These are phyloP conservation scores for Ceratocystis diversiconidia DNA, from an alignment of 2,329 filamentous ascomycete species.

Conservation along the genomic window DNA sequence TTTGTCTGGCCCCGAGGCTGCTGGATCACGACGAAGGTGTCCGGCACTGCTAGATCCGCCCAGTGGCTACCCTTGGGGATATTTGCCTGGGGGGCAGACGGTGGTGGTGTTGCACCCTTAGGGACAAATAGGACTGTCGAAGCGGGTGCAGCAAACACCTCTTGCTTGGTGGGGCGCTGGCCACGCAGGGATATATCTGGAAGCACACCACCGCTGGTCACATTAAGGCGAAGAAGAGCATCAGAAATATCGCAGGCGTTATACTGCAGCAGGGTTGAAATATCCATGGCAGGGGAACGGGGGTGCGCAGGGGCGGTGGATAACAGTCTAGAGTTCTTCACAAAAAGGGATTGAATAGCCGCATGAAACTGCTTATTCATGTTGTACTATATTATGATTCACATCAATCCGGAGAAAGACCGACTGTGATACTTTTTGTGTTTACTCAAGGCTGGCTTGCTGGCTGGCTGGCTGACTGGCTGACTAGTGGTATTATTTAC, in stretches of 20 bases:
- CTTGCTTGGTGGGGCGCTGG: neutral
- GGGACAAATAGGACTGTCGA: slow-evolving; percentile 50
- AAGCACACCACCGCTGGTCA: slow-evolving; percentile 52
- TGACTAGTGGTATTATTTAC: too few relatives aligned
- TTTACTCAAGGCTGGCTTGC: too few relatives aligned
- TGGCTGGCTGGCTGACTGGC: too few relatives aligned
- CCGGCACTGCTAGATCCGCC: slow-evolving; percentile 47
- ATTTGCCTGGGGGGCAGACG: slow-evolving; percentile 28
- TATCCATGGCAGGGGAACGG: neutral
- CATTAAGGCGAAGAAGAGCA: slow-evolving; percentile 54
- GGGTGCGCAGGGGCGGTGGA: neutral
- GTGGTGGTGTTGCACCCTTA: slow-evolving; percentile 32
- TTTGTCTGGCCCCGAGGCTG: slow-evolving; percentile 52
- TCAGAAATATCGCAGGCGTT: slow-evolving; percentile 51
- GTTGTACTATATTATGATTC: too few relatives aligned
- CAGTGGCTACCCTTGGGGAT: slow-evolving; percentile 50
- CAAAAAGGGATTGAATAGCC: too few relatives aligned
- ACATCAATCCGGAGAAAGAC: too few relatives aligned
- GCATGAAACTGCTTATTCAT: too few relatives aligned
- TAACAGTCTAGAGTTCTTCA: too few relatives aligned
- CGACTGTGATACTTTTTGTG: too few relatives aligned
- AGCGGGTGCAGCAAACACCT: slow-evolving; percentile 31
- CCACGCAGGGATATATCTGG: slow-evolving; percentile 36
- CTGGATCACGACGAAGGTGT: slow-evolving; percentile 50
- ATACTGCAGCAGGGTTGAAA: slow-evolving; percentile 26